Evolutionary conservation across 2,329 filamentous ascomycete genomes (phyloP), one percentile per base, ranked within the genome.

Genomic region (Exophiala viscosa): DNA sequence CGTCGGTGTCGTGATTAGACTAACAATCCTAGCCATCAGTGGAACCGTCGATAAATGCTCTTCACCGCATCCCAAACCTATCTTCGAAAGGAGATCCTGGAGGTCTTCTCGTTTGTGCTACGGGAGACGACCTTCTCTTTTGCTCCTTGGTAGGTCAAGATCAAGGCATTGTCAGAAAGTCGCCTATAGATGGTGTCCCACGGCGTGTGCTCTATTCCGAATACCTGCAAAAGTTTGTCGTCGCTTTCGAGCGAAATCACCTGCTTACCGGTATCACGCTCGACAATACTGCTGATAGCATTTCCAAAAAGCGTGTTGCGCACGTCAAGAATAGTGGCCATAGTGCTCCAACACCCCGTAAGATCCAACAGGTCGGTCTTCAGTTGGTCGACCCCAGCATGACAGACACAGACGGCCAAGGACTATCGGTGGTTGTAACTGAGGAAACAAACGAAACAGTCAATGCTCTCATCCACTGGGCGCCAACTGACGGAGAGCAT

Each of bases 21-120:
- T 59, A 33, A 59, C 31, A 13, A 18, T n/a, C 20, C 15, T 28
- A 59, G 56, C 53, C 53, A 14, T 53, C 46, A 17, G 28, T 34
- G 8, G 45, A 44, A 18, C 52, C 47, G 1, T 15, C 50, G 17
- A 58, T 74, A 28, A 64, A 69, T 45, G 62, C 70, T 15, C 67
- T 70, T 33, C 60, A 66, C 18, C 66, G 70, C 11, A 64, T 73
- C 44, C 52, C 58, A 65, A 70, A 41, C 32, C 61, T 36, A 56
- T 54, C 6, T 20, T 55, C 10, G 52, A 61, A 41, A 34, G 61
- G 62, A 15, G 60, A 60, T 11, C 62, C 75, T 9, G 66, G 67
- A 11, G 72, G 72, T 1, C 72, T 75, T 34, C 63, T 80, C 8
- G 72, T 79, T 39, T 76, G 73, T 35, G 71, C 78, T 43, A 71